These are phyloP conservation scores for Bullera alba DNA, from an alignment of 768 basidiomycete species.

Conservation along the genomic window DNA sequence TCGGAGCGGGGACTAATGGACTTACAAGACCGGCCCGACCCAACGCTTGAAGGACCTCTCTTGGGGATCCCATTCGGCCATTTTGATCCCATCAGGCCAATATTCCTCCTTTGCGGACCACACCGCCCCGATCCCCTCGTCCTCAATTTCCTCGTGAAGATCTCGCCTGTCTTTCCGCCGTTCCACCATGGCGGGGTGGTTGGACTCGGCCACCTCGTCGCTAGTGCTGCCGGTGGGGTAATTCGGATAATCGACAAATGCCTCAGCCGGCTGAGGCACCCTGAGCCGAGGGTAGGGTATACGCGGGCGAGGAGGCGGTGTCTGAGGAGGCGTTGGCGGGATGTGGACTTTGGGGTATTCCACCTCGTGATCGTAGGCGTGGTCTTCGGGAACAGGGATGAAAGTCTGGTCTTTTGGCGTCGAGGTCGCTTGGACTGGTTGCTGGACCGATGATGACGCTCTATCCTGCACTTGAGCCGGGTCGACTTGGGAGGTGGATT, in stretches of 20 bases:
- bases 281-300: slow-evolving; percentile 18
- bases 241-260: slow-evolving; percentile 35
- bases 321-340: background rate
- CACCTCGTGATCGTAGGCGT: too few relatives aligned
- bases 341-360: slow-evolving; percentile 1
- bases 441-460: too few relatives aligned
- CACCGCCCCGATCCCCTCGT: slow-evolving; percentile 18
- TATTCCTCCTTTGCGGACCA: slow-evolving; percentile 16
- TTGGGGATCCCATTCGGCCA: slow-evolving; percentile 31
- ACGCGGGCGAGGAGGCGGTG: background rate
- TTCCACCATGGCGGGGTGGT: background rate
- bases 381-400: background rate
- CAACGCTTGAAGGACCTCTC: slow-evolving; percentile 22
- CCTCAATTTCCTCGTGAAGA: slow-evolving; percentile 18
- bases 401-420: background rate
- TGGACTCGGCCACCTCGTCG: background rate
- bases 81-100: slow-evolving; percentile 9
- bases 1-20: slow-evolving; percentile 1
- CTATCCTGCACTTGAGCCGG: background rate
- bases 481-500: background rate
- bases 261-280: slow-evolving; percentile 28
- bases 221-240: slow-evolving; percentile 20
- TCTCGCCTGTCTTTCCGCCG: slow-evolving; percentile 7
- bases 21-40: slow-evolving; percentile 45
- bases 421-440: background rate